Evolutionary conservation across 495 filamentous ascomycete genomes (phyloP), one percentile per base, ranked within the genome.

Genomic region (Tricharina praecox): DNA sequence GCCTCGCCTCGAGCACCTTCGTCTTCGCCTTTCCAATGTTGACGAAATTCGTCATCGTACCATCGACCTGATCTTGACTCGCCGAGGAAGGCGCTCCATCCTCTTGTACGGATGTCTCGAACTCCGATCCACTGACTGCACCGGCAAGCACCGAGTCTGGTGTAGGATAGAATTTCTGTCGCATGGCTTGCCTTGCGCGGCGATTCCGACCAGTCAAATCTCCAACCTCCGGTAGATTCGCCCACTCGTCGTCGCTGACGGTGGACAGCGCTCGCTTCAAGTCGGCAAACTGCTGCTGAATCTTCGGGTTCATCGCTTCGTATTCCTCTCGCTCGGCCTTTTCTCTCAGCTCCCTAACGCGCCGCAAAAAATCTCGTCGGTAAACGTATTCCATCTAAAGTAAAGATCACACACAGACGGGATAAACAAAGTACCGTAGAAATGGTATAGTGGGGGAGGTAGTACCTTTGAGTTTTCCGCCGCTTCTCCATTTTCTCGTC

Each of bases 231-330:
- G 90, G 90, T 23, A 99, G 69, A 50, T 78, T 87, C 34, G 86
- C 86, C 90, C 90, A 99, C 51, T 95, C 87, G 44, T 96, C 88
- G 66, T 95, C 90, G 47, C 81, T 84, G 41, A 99, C 78, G 13
- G 77, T 79, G 26, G 80, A 81, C 20, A 99, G 71, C 1, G 81
- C 84, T 57, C 92, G 72, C 64, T 96, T 99, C 37, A 95, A 69
- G 54, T 94, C 92, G 61, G 86, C 86, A 60, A 99, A 99, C 62
- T 96, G 90, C 55, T 95, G 86, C 65, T 93, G 85, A 44, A 99
- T 96, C 64, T 96, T 99, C 3, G 90, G 90, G 61, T 96, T 96
- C 60, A 94, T 82, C 36, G 77, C 75, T 64, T 99, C 92, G 72
- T 93, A 93, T 46, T 95, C 87, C 55, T 90, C 82, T 64, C 71